A percentile compares a stretch with the other conserved stretches of the same genome.
phyloP scores from a whole-genome alignment of 257 asterid genomes.

The Capsicum pubescens region DNA sequence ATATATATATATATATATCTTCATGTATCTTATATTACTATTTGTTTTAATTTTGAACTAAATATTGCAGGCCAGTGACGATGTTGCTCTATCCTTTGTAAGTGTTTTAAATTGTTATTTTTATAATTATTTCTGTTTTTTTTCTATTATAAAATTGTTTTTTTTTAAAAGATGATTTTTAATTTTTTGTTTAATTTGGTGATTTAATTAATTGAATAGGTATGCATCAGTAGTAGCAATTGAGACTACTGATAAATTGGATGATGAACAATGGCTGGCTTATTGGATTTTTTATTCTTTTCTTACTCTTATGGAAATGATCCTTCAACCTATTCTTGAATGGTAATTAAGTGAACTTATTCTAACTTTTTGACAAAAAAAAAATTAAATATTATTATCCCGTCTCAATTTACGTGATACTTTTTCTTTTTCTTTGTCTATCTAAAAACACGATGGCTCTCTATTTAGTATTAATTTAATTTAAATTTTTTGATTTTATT shows the following conservation, averaged over 20 bases:
- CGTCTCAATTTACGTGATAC: background rate
- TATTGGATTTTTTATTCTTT: slow-evolving; percentile 61
- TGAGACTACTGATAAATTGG: slow-evolving; percentile 48
- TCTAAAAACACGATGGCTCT: background rate
- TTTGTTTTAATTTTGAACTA: background rate
- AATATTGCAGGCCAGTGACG: slow-evolving; percentile 43
- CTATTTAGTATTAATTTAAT: background rate
- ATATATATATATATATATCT: no score
- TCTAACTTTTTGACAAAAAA: background rate
- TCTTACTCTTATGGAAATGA: slow-evolving; percentile 49
- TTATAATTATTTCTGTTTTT: background rate
- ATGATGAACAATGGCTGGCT: slow-evolving; percentile 65
- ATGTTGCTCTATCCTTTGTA: slow-evolving; percentile 57
- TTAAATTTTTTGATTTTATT: no score
- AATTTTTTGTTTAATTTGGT: background rate
- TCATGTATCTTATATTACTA: no score
- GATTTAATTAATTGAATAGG: slow-evolving; percentile 25
- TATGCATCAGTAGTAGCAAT: slow-evolving; percentile 56
- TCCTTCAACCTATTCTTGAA: slow-evolving; percentile 45
- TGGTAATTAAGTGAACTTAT: slow-evolving; percentile 36
- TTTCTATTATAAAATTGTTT: background rate
- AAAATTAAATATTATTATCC: accelerated
- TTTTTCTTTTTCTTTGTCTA: accelerated
- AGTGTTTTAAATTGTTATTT: slow-evolving; percentile 1
- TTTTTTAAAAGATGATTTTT: background rate